Evolutionary conservation across 805 yeast species (phyloP).

Genomic region (Nakazawaea ambrosiae): DNA sequence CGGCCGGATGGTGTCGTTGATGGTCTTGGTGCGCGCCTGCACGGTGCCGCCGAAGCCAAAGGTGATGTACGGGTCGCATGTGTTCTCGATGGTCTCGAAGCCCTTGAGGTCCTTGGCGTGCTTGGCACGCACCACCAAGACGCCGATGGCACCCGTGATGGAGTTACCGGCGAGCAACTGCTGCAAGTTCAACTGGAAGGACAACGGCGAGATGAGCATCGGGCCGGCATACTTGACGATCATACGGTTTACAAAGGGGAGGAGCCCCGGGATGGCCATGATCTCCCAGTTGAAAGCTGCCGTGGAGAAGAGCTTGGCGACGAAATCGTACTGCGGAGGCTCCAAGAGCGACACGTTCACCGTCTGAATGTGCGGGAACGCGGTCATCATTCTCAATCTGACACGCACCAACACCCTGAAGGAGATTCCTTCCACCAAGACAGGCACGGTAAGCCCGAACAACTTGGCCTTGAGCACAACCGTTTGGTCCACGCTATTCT

Average conservation of each 20-base stretch:
- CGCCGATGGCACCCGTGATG: constrained; percentile 77
- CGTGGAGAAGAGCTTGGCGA: constrained; percentile 70
- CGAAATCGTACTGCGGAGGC: constrained; percentile 85
- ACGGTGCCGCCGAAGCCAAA: constrained; percentile 55
- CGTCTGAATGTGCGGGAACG: constrained; percentile 92
- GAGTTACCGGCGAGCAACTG: constrained; percentile 83
- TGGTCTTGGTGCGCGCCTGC: constrained; percentile 63
- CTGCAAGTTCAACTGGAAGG: constrained; percentile 88
- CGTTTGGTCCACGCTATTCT: constrained; percentile 77
- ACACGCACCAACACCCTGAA: constrained; percentile 71
- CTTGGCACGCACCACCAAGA: constrained; percentile 61
- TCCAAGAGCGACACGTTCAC: constrained; percentile 79
- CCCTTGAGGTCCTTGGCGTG: constrained; percentile 65
- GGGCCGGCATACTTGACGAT: constrained; percentile 84
- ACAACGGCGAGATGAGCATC: constrained; percentile 79
- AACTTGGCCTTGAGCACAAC: constrained; percentile 68
- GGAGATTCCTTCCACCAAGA: constrained; percentile 72
- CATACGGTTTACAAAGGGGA: constrained; percentile 77
- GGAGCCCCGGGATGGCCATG: constrained; percentile 80
- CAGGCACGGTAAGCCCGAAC: constrained; percentile 81
- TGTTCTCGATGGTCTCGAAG: constrained; percentile 62
- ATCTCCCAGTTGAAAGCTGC: constrained; percentile 82
- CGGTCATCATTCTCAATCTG: constrained; percentile 80
- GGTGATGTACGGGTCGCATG: constrained; percentile 85
- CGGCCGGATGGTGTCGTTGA: constrained; percentile 63